These are phyloP conservation scores for Dictyostelium brefeldianum DNA, from an alignment of 78 protist genomes.

Conservation along the genomic window DNA sequence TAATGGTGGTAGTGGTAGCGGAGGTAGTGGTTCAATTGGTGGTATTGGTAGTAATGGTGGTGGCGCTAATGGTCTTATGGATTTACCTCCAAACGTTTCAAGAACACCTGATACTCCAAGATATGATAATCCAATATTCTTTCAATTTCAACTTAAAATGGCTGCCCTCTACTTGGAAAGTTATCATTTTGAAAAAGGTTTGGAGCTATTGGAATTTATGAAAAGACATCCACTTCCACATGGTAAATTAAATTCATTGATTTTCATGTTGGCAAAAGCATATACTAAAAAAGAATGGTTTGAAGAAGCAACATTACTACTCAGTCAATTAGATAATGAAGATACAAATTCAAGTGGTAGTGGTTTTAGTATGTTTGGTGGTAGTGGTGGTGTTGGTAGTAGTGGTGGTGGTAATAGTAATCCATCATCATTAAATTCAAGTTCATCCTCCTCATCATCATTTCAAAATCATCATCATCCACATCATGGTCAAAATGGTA, in stretches of 20 bases:
- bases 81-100: background rate
- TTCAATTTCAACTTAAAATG: conserved; percentile 68
- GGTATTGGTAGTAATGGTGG: background rate
- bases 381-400: no score
- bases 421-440: no score
- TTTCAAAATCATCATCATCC: background rate
- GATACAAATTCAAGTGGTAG: background rate
- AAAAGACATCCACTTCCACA: conserved; percentile 67
- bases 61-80: background rate
- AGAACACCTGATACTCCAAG: conserved; percentile 38
- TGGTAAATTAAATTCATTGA: conserved; percentile 60
- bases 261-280: conserved; percentile 62
- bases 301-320: conserved; percentile 27
- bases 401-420: no score
- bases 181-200: conserved; percentile 76
- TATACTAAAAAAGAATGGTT: conserved; percentile 79
- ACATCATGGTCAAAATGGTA: background rate
- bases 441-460: no score
- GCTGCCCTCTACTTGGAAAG: conserved; percentile 74
- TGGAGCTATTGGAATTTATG: conserved; percentile 62
- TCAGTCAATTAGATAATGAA: conserved; percentile 64
- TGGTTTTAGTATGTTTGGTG: background rate
- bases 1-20: background rate
- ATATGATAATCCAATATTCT: conserved; percentile 80
- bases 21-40: background rate